phyloP scores from a whole-genome alignment of 495 filamentous ascomycete species.

The Annulohypoxylon moriforme region DNA sequence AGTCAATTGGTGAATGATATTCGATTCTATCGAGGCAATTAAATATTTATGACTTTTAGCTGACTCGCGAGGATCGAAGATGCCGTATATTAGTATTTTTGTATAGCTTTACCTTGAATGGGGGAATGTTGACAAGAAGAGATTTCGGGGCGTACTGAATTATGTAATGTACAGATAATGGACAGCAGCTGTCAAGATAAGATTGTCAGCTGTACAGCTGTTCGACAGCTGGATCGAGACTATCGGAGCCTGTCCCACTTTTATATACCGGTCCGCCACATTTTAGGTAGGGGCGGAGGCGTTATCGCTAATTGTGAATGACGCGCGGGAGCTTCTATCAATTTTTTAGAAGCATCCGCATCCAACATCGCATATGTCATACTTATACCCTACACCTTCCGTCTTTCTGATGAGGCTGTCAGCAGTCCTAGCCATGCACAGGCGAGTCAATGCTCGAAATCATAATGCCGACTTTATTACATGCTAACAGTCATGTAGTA shows the following conservation, averaged over 20 bases:
- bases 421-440: slow-evolving; percentile 46
- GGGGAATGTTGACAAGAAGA: no score
- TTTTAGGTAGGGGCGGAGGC: neutral
- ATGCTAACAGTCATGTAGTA: slow-evolving; percentile 44
- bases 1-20: no score
- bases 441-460: slow-evolving; percentile 33
- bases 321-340: slow-evolving; percentile 40
- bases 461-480: neutral
- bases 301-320: slow-evolving; percentile 40
- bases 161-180: no score
- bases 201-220: neutral
- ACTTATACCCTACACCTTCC: slow-evolving; percentile 1
- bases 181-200: neutral
- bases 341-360: slow-evolving; percentile 37
- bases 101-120: no score
- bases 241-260: neutral
- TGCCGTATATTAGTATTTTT: no score
- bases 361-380: slow-evolving; percentile 13
- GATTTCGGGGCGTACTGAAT: no score
- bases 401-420: slow-evolving; percentile 5
- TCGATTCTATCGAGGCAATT: no score
- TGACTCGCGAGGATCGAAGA: no score
- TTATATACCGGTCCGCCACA: slow-evolving; percentile 1
- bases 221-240: neutral
- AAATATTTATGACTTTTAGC: no score